Base-by-base conservation (phyloP, 805 yeast genomes). In the Myxozyma mucilagina region DNA sequence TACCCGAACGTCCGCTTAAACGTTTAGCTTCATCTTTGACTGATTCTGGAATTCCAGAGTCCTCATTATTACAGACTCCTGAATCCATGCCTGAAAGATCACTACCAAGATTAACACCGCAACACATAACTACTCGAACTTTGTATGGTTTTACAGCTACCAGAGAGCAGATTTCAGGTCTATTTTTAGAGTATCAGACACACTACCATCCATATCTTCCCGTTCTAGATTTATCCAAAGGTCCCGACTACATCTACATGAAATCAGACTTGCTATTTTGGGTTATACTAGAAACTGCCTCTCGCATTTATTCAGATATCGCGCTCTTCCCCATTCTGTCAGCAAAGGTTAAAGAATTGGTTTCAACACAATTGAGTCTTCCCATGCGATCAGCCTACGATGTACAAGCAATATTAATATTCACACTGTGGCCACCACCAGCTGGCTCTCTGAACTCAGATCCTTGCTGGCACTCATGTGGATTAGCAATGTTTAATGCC, bases 381-480 rank as follows among this genome's bases (percentile, higher is more conserved):
- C 64, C 65, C 14, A 56, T 91, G 1, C 89, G 96, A 4, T 87
- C 96, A 24, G 97, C 93, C 0, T 93, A 87, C 71, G 88, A 97
- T 0, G 97, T 93, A 0, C 99, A 93, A 73, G 97, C 97, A 0
- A 87, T 93, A 65, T 75, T 93, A 32, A 76, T 93, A 1, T 90
- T 89, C 74, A 87, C 97, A 0, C 84, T 87, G 72, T 93, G 98
- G 99, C 98, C 98, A 0, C 97, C 97, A 2, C 80, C 92, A 42
- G 90, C 97, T 0, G 90, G 98, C 0, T 91, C 97, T 0, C 79
- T 94, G 50, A 89, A 96, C 73, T 97, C 98, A 0, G 98, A 94
- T 71, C 87, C 97, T 7, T 87, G 96, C 3, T 93, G 97, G 96
- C 90, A 89, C 71, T 90, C 97, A 0, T 87, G 90, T 24, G 98